Evolutionary conservation across 2,329 filamentous ascomycete genomes (phyloP).

Genomic region (Monilinia fructigena): DNA sequence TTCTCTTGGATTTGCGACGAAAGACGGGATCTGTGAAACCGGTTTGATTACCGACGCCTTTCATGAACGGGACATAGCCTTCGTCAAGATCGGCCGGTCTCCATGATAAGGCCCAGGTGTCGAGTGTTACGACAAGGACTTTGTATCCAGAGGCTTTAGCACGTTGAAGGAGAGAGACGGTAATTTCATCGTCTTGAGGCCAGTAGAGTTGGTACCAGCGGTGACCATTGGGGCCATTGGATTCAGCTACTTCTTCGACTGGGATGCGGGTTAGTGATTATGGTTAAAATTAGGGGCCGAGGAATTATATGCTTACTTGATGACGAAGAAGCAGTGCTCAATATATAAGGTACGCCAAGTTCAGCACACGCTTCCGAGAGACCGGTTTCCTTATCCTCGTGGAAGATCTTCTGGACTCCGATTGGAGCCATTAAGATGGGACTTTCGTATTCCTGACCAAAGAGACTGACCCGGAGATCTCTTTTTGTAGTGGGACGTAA

Average conservation of each 20-base stretch:
- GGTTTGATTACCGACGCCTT: constrained; percentile 56
- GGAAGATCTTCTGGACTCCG: constrained; percentile 67
- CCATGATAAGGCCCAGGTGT: constrained; percentile 70
- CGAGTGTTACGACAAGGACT: constrained; percentile 69
- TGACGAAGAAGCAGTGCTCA: constrained; percentile 59
- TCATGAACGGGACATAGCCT: constrained; percentile 59
- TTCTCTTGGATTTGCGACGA: constrained; percentile 52
- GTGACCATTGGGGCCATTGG: constrained; percentile 52
- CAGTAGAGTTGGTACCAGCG: constrained; percentile 77
- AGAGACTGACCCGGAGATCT: constrained; percentile 45
- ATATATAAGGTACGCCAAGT: constrained; percentile 62
- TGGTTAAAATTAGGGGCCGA: background rate
- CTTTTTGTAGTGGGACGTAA: constrained; percentile 45
- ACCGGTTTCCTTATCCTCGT: constrained; percentile 63
- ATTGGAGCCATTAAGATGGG: constrained; percentile 66
- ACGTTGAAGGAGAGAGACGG: constrained; percentile 58
- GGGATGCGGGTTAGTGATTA: constrained; percentile 40
- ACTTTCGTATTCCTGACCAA: constrained; percentile 48
- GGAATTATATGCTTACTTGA: constrained; percentile 4
- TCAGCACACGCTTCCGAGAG: constrained; percentile 61
- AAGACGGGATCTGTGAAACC: constrained; percentile 69
- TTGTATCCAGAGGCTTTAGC: constrained; percentile 62
- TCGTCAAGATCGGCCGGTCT: constrained; percentile 66
- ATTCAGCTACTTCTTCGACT: constrained; percentile 65
- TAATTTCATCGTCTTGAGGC: constrained; percentile 65